Percentiles rank a stretch among this genome's conserved stretches.
These are phyloP conservation scores for Cunninghamia lanceolata DNA, from an alignment of 75 land plant species.

Conservation along the genomic window DNA sequence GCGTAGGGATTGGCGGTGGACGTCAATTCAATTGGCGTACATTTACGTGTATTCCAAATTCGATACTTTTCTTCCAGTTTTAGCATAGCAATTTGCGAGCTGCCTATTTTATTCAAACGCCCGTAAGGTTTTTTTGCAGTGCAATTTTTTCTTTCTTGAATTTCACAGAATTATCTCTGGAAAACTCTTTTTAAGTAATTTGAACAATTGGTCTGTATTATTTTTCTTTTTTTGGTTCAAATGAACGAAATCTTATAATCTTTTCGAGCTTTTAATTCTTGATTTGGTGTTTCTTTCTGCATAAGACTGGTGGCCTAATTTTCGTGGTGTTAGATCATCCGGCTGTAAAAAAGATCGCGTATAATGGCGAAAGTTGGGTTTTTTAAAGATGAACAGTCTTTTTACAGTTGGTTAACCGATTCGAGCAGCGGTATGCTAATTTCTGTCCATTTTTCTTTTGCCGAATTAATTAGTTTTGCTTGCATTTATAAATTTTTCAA, in stretches of 20 bases:
- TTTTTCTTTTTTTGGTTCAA: neutral
- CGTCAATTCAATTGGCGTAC: too few relatives aligned
- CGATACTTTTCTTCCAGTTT: too few relatives aligned
- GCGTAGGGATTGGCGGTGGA: too few relatives aligned
- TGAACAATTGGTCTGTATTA: neutral
- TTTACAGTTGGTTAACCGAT: conserved; percentile 1
- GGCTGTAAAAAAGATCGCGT: neutral
- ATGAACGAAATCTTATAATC: neutral
- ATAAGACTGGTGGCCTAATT: neutral
- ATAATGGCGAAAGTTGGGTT: neutral
- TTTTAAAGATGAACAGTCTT: conserved; percentile 3
- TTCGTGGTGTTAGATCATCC: neutral
- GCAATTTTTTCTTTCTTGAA: neutral
- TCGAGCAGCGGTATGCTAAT: neutral
- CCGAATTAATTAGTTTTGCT: neutral
- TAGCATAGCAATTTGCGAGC: too few relatives aligned
- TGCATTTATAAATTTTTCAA: neutral
- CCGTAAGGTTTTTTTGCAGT: neutral
- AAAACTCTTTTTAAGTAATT: neutral
- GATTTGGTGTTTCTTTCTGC: neutral
- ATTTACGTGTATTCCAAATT: too few relatives aligned
- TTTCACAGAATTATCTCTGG: neutral
- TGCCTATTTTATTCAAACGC: too few relatives aligned
- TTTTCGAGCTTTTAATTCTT: neutral
- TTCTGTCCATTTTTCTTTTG: neutral